phyloP scores from a whole-genome alignment of 1,139 yeast genomes.

The Saccharomyces hybrid region DNA sequence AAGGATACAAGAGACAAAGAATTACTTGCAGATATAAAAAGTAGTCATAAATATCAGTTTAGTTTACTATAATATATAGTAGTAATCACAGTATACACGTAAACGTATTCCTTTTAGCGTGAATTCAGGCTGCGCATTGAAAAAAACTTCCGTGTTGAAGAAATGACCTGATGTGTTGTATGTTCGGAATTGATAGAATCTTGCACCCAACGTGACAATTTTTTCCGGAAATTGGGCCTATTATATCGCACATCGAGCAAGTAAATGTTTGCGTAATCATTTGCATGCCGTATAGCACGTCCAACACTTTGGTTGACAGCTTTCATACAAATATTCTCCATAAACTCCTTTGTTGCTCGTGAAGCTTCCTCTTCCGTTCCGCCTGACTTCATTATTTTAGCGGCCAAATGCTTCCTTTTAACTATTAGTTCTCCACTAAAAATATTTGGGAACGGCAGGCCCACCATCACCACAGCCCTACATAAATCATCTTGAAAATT shows the following conservation, averaged over 20 bases:
- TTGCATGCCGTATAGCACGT: slow-evolving; percentile 76
- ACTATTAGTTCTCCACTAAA: slow-evolving; percentile 79
- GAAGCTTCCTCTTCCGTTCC: slow-evolving; percentile 24
- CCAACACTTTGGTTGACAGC: slow-evolving; percentile 93
- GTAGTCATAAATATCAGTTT: background rate
- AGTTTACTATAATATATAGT: background rate
- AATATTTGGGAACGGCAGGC: slow-evolving; percentile 85
- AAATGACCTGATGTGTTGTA: slow-evolving; percentile 15
- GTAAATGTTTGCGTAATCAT: slow-evolving; percentile 72
- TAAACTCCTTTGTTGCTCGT: slow-evolving; percentile 39
- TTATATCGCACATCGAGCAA: slow-evolving; percentile 62
- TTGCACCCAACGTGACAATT: slow-evolving; percentile 75
- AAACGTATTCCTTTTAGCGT: background rate
- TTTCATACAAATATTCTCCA: slow-evolving; percentile 85
- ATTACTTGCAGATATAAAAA: background rate
- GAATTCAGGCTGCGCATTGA: background rate
- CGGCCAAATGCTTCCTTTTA: slow-evolving; percentile 58
- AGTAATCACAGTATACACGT: background rate
- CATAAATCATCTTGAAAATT: slow-evolving; percentile 84
- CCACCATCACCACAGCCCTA: slow-evolving; percentile 80
- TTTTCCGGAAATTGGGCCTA: slow-evolving; percentile 42
- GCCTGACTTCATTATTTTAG: slow-evolving; percentile 29
- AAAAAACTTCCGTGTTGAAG: slow-evolving; percentile 19
- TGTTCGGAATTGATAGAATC: slow-evolving; percentile 33
- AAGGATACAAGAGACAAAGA: background rate